Evolutionary conservation across 176 grass and related monocot genomes (phyloP).

Genomic region (Thinopyrum elongatum): DNA sequence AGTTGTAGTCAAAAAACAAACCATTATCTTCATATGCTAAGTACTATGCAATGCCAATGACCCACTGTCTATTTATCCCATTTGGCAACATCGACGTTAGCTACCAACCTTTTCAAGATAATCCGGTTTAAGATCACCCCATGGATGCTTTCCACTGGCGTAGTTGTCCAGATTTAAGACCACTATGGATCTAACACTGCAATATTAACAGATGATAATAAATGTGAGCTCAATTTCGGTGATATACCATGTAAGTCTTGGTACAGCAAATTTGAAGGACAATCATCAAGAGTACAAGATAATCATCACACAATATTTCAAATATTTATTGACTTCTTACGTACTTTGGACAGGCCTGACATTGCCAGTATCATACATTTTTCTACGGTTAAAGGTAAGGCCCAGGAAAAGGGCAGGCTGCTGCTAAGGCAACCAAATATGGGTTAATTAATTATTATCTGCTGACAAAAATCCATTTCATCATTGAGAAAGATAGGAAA

Average conservation of each 20-base stretch:
- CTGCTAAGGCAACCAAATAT: not conserved
- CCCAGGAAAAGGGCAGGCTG: not conserved
- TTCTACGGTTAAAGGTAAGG: not conserved
- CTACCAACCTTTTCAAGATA: constrained; percentile 86
- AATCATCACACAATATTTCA: not conserved
- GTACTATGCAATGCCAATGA: too few species aligned
- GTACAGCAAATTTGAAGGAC: not conserved
- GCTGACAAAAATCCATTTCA: not conserved
- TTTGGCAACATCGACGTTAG: not conserved
- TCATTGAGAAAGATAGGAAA: not conserved
- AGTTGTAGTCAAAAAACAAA: too few species aligned
- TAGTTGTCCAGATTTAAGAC: constrained; percentile 86
- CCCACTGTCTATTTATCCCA: not conserved
- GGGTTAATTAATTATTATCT: not conserved
- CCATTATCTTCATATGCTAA: too few species aligned
- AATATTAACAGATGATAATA: not conserved
- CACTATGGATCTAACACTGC: constrained; percentile 91
- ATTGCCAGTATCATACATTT: not conserved
- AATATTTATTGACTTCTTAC: not conserved
- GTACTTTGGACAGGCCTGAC: not conserved
- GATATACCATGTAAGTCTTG: not conserved
- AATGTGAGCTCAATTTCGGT: not conserved
- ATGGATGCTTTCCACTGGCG: constrained; percentile 89
- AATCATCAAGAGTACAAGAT: constrained; percentile 11
- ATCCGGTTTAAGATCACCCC: constrained; percentile 86